Base-by-base conservation (phyloP, 139 green algal genomes). In the Chlorella sp. region DNA sequence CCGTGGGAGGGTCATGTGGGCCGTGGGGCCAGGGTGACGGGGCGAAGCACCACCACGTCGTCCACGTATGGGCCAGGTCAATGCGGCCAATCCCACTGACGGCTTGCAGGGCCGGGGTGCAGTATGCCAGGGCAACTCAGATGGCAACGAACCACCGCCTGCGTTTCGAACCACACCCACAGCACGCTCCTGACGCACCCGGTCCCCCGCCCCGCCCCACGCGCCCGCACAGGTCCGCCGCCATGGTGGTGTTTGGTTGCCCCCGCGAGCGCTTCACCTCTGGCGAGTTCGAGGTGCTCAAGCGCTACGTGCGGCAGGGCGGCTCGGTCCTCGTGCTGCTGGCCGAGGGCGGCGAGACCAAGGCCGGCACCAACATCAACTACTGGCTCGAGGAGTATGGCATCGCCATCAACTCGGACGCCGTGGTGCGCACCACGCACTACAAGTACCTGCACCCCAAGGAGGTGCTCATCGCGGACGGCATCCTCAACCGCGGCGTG, bases 371-470 rank as follows among this genome's bases (percentile, higher is more conserved):
- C 42, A 93, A 96, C 79, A 84, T 96, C 73, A 95, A 95, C 82
- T 90, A 88, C 73, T 84, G 73, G 73, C 74, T 95, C 4, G 88
- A 93, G 51, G 86, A 93, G 80, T 90, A 86, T 72, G 90, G 91
- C 10, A 86, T 95, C 66, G 75, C 55, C 4, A 72, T 93, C 31
- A 93, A 91, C 72, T 69, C 33, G 20, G 90, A 96, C 77, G 80
- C 78, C 17, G 90, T 95, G 30, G 79, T 96, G 31, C 75, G 85
- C 51, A 89, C 80, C 23, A 83, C 86, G 31, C 84, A 89, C 71
- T 83, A 89, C 80, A 93, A 93, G 79, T 96, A 95, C 83, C 63
- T 89, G 35, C 91, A 96, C 77, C 91, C 91, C 22, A 95, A 95
- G 77, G 77, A 79, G 51, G 69, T 74, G 50, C 85, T 94, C 23